Percentiles rank a stretch among this genome's conserved stretches.
Evolutionary conservation across 331 rosid species (phyloP).

Genomic region (Spiraea crenata): DNA sequence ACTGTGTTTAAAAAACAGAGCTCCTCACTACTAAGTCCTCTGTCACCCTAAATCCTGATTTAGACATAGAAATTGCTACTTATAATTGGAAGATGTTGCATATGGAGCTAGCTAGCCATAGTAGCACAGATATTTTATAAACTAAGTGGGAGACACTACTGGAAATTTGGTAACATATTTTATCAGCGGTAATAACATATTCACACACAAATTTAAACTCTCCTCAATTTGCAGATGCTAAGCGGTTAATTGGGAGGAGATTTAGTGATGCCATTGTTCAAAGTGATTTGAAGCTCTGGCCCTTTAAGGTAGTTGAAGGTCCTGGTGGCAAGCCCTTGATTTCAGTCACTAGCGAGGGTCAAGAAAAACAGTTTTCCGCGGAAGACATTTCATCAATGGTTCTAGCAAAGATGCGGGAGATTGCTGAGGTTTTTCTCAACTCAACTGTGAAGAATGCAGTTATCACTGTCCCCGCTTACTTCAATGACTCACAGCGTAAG

Average conservation of each 20-base stretch:
- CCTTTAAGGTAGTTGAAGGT: slow-evolving; percentile 47
- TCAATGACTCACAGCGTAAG: slow-evolving; percentile 47
- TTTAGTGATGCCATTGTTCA: slow-evolving; percentile 46
- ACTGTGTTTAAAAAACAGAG: no score
- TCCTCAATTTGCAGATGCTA: slow-evolving; percentile 45
- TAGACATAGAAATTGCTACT: no score
- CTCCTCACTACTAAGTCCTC: no score
- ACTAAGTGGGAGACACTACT: no score
- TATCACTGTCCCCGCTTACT: slow-evolving; percentile 59
- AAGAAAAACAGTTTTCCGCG: slow-evolving; percentile 51
- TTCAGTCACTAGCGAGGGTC: slow-evolving; percentile 39
- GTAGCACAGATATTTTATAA: no score
- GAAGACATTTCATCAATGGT: slow-evolving; percentile 64
- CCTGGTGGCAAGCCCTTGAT: slow-evolving; percentile 53
- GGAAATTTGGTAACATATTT: no score
- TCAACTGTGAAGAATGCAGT: slow-evolving; percentile 44
- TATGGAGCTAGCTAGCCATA: no score
- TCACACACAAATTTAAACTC: no score
- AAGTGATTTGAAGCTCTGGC: slow-evolving; percentile 59
- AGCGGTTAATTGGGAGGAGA: slow-evolving; percentile 61
- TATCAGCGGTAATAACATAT: no score
- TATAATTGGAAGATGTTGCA: no score
- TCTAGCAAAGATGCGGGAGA: slow-evolving; percentile 50
- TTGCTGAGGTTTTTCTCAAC: slow-evolving; percentile 54
- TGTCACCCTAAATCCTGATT: no score